Evolutionary conservation across 768 basidiomycete genomes (phyloP).

Genomic region (Lyophyllum shimeji): DNA sequence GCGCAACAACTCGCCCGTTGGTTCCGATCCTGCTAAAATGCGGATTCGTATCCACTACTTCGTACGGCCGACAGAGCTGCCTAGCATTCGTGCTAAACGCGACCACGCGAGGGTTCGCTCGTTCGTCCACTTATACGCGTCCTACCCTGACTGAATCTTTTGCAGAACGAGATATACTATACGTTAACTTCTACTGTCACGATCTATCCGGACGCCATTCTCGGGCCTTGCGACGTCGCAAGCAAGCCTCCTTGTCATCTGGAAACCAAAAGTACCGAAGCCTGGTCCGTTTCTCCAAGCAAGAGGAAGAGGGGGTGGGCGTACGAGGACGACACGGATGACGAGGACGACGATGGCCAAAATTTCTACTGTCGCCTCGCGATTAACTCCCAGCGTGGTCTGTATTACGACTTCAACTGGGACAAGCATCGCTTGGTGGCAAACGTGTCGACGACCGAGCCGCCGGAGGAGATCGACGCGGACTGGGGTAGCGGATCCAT

Average conservation of each 20-base stretch:
- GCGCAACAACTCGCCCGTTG: conserved; percentile 22
- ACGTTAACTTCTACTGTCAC: conserved; percentile 48
- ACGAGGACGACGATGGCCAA: conserved; percentile 21
- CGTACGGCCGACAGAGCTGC: conserved; percentile 61
- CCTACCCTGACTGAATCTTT: neutral
- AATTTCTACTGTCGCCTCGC: conserved; percentile 59
- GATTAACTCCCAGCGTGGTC: conserved; percentile 53
- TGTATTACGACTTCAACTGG: conserved; percentile 69
- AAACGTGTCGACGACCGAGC: conserved; percentile 30
- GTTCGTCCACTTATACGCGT: neutral
- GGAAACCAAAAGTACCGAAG: conserved; percentile 8
- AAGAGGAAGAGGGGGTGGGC: conserved; percentile 9
- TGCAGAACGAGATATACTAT: conserved; percentile 77
- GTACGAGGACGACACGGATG: conserved; percentile 20
- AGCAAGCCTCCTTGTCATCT: conserved; percentile 20
- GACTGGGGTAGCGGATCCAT: conserved; percentile 38
- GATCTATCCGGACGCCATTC: conserved; percentile 50
- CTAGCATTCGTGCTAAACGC: conserved; percentile 57
- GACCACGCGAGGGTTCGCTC: conserved; percentile 55
- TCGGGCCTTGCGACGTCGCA: conserved; percentile 51
- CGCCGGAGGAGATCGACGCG: conserved; percentile 21
- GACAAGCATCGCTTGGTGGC: conserved; percentile 42
- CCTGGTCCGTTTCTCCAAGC: conserved; percentile 7
- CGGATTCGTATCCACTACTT: conserved; percentile 77
- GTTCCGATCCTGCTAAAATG: conserved; percentile 39